Conservation (phyloP, 306 rosid genomes). For the Trichosanthes cucumerina region DNA sequence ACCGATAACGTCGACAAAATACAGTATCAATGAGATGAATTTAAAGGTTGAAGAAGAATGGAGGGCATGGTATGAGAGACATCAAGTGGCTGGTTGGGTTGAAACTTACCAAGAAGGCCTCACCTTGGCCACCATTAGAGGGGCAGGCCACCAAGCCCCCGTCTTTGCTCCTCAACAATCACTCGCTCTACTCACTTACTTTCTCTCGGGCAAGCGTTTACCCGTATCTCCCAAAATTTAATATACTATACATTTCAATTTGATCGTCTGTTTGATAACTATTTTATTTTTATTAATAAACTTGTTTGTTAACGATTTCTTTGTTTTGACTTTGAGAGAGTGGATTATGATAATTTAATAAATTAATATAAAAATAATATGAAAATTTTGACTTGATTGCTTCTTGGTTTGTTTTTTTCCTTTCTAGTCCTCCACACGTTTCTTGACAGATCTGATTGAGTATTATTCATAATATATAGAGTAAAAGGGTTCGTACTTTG, state of each 20-base stretch:
- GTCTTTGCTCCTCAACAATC: conserved; percentile 34
- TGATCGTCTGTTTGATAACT: neutral
- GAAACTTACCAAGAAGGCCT: conserved; percentile 44
- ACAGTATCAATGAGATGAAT: conserved; percentile 37
- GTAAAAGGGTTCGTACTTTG: no score
- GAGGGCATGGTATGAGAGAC: conserved; percentile 46
- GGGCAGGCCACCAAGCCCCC: conserved; percentile 74
- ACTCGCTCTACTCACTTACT: conserved; percentile 43
- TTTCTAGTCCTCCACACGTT: no score
- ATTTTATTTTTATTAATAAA: neutral
- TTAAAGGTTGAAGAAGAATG: conserved; percentile 27
- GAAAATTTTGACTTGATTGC: no score
- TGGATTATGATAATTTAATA: neutral
- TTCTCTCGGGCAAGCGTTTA: conserved; percentile 26
- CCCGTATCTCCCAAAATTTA: conserved; percentile 21
- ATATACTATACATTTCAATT: neutral
- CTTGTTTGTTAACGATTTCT: neutral
- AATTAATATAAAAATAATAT: no score
- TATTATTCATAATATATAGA: no score
- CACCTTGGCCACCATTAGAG: conserved; percentile 49
- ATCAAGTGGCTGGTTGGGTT: conserved; percentile 58
- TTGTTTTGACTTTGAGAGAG: neutral
- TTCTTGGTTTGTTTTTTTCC: no score
- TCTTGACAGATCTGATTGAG: no score
- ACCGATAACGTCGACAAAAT: conserved; percentile 51